Percentiles rank a stretch among this genome's conserved stretches.
phyloP scores from a whole-genome alignment of 2,329 filamentous ascomycete species.

The Fusarium solani-melongenae region DNA sequence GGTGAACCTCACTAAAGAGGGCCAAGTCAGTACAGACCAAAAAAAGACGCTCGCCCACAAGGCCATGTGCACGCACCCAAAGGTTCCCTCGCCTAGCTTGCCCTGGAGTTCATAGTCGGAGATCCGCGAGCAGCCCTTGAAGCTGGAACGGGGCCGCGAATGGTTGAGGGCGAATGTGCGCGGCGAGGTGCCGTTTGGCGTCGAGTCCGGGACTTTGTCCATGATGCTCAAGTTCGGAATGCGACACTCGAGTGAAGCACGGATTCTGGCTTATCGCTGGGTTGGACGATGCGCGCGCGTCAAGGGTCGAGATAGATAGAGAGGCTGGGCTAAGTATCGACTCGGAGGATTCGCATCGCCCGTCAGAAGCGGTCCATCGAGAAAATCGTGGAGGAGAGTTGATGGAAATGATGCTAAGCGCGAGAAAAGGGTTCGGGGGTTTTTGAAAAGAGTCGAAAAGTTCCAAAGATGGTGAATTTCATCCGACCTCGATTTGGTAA shows the following conservation, averaged over 20 bases:
- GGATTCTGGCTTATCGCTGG: slow-evolving; percentile 8
- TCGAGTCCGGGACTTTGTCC: slow-evolving; percentile 46
- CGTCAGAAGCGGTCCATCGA: slow-evolving; percentile 20
- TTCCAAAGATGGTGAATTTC: slow-evolving; percentile 14
- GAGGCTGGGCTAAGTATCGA: slow-evolving; percentile 15
- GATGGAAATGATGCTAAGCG: background rate
- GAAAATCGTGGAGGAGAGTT: background rate
- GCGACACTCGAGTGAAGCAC: background rate
- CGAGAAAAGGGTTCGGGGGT: background rate
- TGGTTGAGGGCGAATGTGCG: slow-evolving; percentile 67
- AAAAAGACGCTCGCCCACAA: slow-evolving; percentile 10
- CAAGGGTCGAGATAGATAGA: slow-evolving; percentile 12
- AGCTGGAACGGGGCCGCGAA: slow-evolving; percentile 68
- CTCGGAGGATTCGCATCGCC: slow-evolving; percentile 32
- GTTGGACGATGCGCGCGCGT: slow-evolving; percentile 38
- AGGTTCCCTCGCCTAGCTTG: slow-evolving; percentile 94
- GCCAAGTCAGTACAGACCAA: slow-evolving; percentile 18
- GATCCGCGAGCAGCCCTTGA: slow-evolving; percentile 87
- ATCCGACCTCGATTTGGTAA: slow-evolving; percentile 10
- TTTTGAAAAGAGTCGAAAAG: background rate
- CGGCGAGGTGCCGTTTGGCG: slow-evolving; percentile 60
- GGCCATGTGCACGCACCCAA: slow-evolving; percentile 70
- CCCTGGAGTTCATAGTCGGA: slow-evolving; percentile 81
- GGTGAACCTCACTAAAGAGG: slow-evolving; percentile 81
- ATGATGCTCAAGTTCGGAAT: slow-evolving; percentile 32